Evolutionary conservation across 2,329 filamentous ascomycete species (phyloP), one percentile per base, ranked within the genome.

Genomic region (Mariannaea elegans): DNA sequence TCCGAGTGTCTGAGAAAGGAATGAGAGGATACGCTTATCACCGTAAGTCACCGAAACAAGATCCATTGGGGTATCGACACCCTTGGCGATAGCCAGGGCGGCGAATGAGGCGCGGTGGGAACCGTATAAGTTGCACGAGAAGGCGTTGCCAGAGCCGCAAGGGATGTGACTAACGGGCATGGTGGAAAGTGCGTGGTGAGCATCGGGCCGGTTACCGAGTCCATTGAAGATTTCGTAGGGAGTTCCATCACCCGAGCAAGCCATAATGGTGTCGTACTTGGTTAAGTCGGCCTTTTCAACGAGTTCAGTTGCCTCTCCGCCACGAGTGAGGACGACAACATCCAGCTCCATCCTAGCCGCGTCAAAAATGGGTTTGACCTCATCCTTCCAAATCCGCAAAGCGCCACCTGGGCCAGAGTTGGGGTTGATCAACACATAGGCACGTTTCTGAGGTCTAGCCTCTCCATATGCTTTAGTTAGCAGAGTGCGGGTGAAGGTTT

Each of bases 211-310:
- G 76, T 87, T 90, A 13, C 87, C 93, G 29, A 99, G 79, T 0
- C 95, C 95, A 73, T 99, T 98, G 81, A 97, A 97, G 8, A 97
- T 90, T 76, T 99, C 95, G 73, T 97, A 90, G 0, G 93, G 90
- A 36, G 97, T 82, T 9, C 95, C 95, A 70, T 99, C 95, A 4
- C 95, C 95, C 1, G 94, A 97, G 73, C 93, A 95, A 63, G 92
- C 92, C 23, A 94, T 88, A 13, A 98, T 85, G 8, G 93, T 90
- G 77, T 99, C 95, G 75, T 88, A 97, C 2, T 84, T 85, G 46
- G 93, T 86, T 24, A 95, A 83, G 71, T 97, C 91, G 47, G 97
- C 77, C 39, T 87, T 83, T 72, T 91, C 83, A 10, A 88, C 89
- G 61, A 98, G 88, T 18, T 92, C 90, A 1, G 89, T 82, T 1